These are phyloP conservation scores for Neurospora tetraspora DNA, from an alignment of 495 filamentous ascomycete genomes.

Conservation along the genomic window DNA sequence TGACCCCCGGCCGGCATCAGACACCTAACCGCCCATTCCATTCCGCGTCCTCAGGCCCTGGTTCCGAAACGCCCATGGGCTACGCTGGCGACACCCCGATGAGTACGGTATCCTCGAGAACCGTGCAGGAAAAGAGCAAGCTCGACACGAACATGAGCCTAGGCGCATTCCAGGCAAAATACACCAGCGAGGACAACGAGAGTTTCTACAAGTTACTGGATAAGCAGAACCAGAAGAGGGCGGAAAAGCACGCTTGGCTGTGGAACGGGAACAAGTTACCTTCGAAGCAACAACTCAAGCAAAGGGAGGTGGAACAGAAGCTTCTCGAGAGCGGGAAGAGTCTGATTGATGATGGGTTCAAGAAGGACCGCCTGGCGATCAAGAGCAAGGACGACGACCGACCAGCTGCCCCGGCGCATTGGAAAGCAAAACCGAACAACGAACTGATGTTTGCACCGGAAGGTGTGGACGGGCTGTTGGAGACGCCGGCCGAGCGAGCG, in stretches of 20 bases:
- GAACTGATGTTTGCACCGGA: constrained; percentile 81
- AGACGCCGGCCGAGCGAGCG: constrained; percentile 56
- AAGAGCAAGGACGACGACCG: constrained; percentile 52
- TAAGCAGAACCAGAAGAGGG: constrained; percentile 74
- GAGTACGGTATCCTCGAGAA: constrained; percentile 40
- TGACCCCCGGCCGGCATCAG: constrained; percentile 62
- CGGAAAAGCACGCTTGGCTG: constrained; percentile 77
- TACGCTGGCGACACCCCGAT: constrained; percentile 58
- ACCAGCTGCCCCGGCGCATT: constrained; percentile 68
- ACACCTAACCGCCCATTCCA: constrained; percentile 19
- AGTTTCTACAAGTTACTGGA: constrained; percentile 88
- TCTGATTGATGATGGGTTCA: constrained; percentile 40
- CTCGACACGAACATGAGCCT: constrained; percentile 77
- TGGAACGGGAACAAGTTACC: constrained; percentile 85
- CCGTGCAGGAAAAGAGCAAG: constrained; percentile 29
- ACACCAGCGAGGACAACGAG: constrained; percentile 95
- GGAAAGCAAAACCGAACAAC: constrained; percentile 67
- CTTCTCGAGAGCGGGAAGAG: constrained; percentile 40
- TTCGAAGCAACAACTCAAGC: constrained; percentile 72
- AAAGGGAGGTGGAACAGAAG: constrained; percentile 57
- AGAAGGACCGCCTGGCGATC: constrained; percentile 44
- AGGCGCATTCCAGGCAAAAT: constrained; percentile 77
- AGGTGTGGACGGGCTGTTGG: constrained; percentile 53
- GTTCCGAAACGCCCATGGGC: constrained; percentile 39
- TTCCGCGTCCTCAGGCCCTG: constrained; percentile 20